Conservation (phyloP, 2,329 filamentous ascomycete species). For the Fonsecaea monophora region DNA sequence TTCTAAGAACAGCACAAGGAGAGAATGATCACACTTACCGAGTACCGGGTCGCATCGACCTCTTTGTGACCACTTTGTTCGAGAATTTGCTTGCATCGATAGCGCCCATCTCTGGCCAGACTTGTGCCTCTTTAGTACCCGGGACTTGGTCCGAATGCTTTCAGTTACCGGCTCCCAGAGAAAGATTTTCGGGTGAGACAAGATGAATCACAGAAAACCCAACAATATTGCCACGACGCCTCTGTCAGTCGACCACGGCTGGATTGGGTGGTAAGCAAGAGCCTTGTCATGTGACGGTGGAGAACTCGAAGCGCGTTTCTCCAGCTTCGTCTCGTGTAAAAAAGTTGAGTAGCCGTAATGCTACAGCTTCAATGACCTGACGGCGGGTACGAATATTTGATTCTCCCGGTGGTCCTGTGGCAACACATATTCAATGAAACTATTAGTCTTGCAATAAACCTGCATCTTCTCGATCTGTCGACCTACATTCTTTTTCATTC, state of each 20-base stretch:
- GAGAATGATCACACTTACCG: neutral
- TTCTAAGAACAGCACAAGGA: conserved; percentile 16
- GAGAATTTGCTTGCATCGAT: neutral
- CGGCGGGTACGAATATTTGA: conserved; percentile 3
- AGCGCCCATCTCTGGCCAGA: neutral
- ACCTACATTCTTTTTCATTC: neutral
- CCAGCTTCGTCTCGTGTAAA: conserved; percentile 10
- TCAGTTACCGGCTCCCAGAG: neutral
- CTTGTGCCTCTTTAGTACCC: neutral
- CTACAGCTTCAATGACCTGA: conserved; percentile 18
- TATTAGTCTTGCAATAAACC: neutral
- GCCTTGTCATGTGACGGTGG: conserved; percentile 17
- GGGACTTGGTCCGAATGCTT: neutral
- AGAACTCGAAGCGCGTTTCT: conserved; percentile 6
- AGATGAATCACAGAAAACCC: neutral
- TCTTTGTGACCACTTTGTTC: conserved; percentile 14
- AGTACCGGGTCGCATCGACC: neutral
- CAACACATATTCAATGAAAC: neutral
- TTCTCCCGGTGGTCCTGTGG: neutral
- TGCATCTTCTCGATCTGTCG: neutral
- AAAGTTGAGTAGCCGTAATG: conserved; percentile 7
- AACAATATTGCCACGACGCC: neutral
- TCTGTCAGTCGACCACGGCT: neutral
- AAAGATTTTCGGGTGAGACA: neutral
- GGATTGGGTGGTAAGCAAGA: conserved; percentile 1